Base-by-base conservation (phyloP, 2,329 filamentous ascomycete genomes). In the Fusarium cyanostomum region DNA sequence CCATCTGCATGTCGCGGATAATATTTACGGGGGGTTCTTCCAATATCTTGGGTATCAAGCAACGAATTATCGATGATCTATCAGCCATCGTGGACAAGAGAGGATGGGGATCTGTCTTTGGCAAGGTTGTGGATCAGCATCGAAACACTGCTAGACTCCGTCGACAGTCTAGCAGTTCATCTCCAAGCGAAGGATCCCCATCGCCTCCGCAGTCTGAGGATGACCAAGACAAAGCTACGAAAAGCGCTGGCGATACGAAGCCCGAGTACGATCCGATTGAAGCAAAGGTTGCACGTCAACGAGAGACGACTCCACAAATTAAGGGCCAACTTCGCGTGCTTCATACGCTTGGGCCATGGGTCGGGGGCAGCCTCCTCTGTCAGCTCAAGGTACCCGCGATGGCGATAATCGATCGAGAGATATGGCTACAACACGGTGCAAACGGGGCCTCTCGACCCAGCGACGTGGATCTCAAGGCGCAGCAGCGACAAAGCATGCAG, bases 1-100 rank as follows among this genome's bases (percentile, higher is more conserved):
- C 91, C 1, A 78, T 89, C 5, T 97, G 94, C 75, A 95, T 97
- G 88, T 89, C 93, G 1, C 90, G 94, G 34, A 91, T 98, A 41
- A 81, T 97, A 13, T 91, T 99, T 71, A 90, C 89, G 0, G 95
- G 95, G 28, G 92, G 92, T 3, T 90, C 90, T 43, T 88, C 92
- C 7, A 85, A 85, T 24, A 87, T 97, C 8, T 84, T 94, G 1
- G 95, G 95, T 1, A 79, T 99, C 24, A 92, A 92, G 65, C 82
- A 84, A 21, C 87, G 94, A 24, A 83, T 97, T 33, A 77, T 97
- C 28, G 85, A 90, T 54, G 94, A 98, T 69, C 78, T 98, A 1
- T 83, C 84, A 5, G 77, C 79, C 1, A 79, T 97, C 1, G 82
- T 95, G 6, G 80, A 87, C 13, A 79, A 83, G 39, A 81, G 88